Evolutionary conservation across 371 early-diverging fungal species (phyloP).

Genomic region (Mortierella sp.): DNA sequence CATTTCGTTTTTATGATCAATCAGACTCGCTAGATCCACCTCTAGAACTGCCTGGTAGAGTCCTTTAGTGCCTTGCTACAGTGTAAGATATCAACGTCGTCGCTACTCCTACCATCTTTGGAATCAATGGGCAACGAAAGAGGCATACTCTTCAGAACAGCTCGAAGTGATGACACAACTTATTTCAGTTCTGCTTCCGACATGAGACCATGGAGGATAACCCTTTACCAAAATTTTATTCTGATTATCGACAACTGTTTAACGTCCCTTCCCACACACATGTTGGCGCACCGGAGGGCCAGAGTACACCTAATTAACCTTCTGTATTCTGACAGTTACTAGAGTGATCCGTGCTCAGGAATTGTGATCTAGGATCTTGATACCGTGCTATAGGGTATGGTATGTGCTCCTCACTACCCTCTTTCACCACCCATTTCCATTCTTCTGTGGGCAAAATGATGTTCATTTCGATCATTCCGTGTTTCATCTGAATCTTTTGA

Average conservation of each 20-base stretch:
- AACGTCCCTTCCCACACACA: too few relatives aligned
- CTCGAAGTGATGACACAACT: constrained; percentile 43
- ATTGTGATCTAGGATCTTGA: too few relatives aligned
- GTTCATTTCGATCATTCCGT: constrained; percentile 55
- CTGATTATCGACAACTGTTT: constrained; percentile 15
- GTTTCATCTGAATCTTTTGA: constrained; percentile 52
- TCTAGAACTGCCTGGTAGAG: too few relatives aligned
- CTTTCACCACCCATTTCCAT: neutral
- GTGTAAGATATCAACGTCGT: constrained; percentile 1
- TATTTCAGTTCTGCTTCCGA: constrained; percentile 57
- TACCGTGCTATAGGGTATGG: neutral
- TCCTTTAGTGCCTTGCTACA: neutral
- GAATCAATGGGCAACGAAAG: too few relatives aligned
- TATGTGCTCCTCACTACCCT: constrained; percentile 2
- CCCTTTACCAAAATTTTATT: constrained; percentile 43
- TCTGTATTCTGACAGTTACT: too few relatives aligned
- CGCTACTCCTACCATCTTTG: too few relatives aligned
- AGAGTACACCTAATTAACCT: too few relatives aligned
- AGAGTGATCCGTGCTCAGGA: too few relatives aligned
- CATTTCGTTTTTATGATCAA: neutral
- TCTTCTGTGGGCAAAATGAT: constrained; percentile 46
- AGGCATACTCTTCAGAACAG: neutral
- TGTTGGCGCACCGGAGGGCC: too few relatives aligned
- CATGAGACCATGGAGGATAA: constrained; percentile 54
- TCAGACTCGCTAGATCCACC: too few relatives aligned